phyloP scores from a whole-genome alignment of 2,329 filamentous ascomycete species.

The Akanthomyces uredinophilus region DNA sequence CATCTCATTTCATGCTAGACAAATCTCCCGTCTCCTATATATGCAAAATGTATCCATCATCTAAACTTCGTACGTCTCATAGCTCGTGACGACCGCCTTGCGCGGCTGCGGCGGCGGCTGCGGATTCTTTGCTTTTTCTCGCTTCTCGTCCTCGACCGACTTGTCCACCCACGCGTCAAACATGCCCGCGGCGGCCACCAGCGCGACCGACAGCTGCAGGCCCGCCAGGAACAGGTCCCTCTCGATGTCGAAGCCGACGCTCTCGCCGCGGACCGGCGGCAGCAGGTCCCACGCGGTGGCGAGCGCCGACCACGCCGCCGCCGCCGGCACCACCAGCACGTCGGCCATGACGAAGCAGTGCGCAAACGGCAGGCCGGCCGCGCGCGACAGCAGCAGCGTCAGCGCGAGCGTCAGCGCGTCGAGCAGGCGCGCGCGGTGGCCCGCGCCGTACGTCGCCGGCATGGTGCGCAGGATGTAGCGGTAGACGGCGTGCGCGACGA shows the following conservation, averaged over 20 bases:
- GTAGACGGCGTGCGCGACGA: conserved; percentile 15
- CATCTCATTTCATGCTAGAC: too few relatives aligned
- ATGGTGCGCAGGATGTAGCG: conserved; percentile 13
- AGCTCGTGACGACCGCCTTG: background rate
- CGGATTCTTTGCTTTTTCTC: background rate
- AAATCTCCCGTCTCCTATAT: background rate
- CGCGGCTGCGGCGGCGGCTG: background rate
- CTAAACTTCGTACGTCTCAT: background rate
- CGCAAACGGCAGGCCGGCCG: conserved; percentile 8
- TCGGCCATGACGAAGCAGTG: conserved; percentile 17
- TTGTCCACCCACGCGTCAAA: conserved; percentile 1
- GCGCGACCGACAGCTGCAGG: conserved; percentile 7
- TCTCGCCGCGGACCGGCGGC: background rate
- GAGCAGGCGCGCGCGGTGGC: conserved; percentile 9
- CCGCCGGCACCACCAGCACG: conserved; percentile 8
- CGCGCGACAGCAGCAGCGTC: conserved; percentile 3
- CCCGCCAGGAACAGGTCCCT: conserved; percentile 5
- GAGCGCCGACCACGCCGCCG: conserved; percentile 13
- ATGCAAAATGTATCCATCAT: background rate
- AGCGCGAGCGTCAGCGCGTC: conserved; percentile 13
- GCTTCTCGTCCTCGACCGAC: conserved; percentile 2
- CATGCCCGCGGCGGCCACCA: conserved; percentile 2
- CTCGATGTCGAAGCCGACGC: background rate
- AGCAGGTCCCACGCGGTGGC: conserved; percentile 10
- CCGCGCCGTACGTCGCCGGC: conserved; percentile 7